These are phyloP conservation scores for Colletotrichum destructivum DNA, from an alignment of 2,329 filamentous ascomycete species.

Conservation along the genomic window DNA sequence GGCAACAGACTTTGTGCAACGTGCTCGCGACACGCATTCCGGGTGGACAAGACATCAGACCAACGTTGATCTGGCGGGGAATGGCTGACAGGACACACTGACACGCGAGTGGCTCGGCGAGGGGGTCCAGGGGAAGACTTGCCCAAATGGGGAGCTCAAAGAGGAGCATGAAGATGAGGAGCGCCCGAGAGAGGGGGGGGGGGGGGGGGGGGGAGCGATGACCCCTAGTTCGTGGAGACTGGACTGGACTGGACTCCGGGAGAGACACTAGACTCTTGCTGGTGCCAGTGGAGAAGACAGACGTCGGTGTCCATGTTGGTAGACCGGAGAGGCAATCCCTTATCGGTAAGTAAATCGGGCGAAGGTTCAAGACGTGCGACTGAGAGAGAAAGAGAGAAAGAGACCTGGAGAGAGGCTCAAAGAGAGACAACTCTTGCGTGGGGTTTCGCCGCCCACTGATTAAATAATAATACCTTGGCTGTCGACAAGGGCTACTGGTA, in stretches of 20 bases:
- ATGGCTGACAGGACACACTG: slow-evolving; percentile 13
- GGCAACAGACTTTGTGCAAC: slow-evolving; percentile 37
- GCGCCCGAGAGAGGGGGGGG: neutral
- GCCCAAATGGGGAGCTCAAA: neutral
- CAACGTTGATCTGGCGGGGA: slow-evolving; percentile 23
- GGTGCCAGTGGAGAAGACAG: slow-evolving; percentile 5
- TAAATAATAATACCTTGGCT: neutral
- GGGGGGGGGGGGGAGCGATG: neutral
- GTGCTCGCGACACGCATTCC: slow-evolving; percentile 36
- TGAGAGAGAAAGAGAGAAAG: too few relatives aligned
- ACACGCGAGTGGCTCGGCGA: slow-evolving; percentile 3
- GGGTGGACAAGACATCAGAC: slow-evolving; percentile 29
- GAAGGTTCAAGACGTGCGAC: neutral
- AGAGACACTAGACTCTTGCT: slow-evolving; percentile 23
- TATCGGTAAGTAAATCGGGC: slow-evolving; percentile 29
- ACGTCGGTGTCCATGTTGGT: slow-evolving; percentile 7
- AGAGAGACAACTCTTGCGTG: slow-evolving; percentile 18
- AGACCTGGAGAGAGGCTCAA: neutral
- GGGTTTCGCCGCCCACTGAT: neutral
- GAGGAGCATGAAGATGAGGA: neutral
- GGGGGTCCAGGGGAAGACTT: neutral
- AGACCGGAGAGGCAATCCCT: slow-evolving; percentile 31
- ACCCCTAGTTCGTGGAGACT: slow-evolving; percentile 17
- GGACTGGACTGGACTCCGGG: neutral
- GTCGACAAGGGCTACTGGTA: neutral